Evolutionary conservation across 768 basidiomycete genomes (phyloP), one percentile per base, ranked within the genome.

Genomic region (Pleurotus platypus): DNA sequence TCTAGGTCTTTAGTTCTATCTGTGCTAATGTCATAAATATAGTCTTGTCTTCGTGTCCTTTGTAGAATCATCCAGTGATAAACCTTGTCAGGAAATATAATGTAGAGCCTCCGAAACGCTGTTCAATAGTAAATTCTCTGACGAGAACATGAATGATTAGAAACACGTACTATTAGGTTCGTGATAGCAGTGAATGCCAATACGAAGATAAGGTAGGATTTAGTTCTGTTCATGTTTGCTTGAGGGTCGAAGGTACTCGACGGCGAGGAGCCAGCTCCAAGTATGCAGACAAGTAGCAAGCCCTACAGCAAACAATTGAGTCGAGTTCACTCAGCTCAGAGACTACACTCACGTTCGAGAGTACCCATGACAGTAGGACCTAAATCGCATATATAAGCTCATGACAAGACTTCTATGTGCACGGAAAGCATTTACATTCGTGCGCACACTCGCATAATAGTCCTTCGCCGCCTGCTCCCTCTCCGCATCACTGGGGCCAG

Each of bases 361-460:
- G 65, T 3, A 90, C 90, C 93, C 93, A 94, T 2, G 80, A 74
- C 56, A 95, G 74, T 45, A 95, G 70, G 35, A 88, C 82, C 81
- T 85, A 35, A 35, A 35, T 11, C 30, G 42, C 4, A 45, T 2
- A 45, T 18, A 30, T 53, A 20, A 60, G 22, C 16, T 42, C 18
- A 57, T 49, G 18, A 22, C 57, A 37, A 51, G 47, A 22, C 18
- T 56, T 13, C 37, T 12, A 18, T 3, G n/a, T 3, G 16, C 13
- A 39, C 5, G 13, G n/a, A 11, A 15, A 43, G 42, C 16, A 63
- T 66, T 51, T 56, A 78, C 89, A 72, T 94, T 93, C 5, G 92
- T 93, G 61, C 92, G 75, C 55, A 94, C 90, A 63, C 85, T 86
- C 0, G 92, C 90, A 69, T 94, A 95, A 72, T 94, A 94, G 62